Evolutionary conservation across 1,284 basidiomycete species (phyloP), one percentile per base, ranked within the genome.

Genomic region (Microbotryomycetes sp.): DNA sequence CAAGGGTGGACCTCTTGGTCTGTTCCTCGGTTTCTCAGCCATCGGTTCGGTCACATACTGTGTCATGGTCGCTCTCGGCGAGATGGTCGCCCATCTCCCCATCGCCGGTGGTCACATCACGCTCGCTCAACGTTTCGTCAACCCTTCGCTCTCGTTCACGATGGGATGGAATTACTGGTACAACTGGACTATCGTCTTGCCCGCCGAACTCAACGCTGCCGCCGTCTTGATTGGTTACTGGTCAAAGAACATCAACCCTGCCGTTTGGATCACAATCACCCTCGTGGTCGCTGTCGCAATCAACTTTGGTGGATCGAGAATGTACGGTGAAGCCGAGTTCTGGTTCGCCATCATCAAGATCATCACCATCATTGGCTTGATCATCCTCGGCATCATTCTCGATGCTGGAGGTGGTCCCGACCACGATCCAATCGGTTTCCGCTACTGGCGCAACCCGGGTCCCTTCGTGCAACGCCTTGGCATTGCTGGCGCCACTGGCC

Each of bases 111-210:
- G 89, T 5, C 89, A 90, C 74, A 87, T 92, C 74, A 85, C 82
- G 54, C 79, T 91, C 46, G 86, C 89, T 4, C 83, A 83, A 66
- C 84, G 87, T 48, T 89, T 89, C 73, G 85, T 90, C 28, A 84
- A 89, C 71, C 84, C 86, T 5, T 86, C 88, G 2, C 80, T 91
- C 62, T 85, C 85, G 1, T 90, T 90, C 71, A 82, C 88, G 16
- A 87, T 83, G 88, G 87, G 61, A 12, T 90, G 86, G 86, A 85
- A 88, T 71, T 89, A 88, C 73, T 74, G 69, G 60, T 75, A 73
- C 65, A 42, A 42, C 36, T 64, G 60, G 59, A 36, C 58, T 4
- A 60, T 65, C 32, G 57, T 78, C 54, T 73, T 77, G 64, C 76
- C 76, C 19, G 74, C 76, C 36, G 77, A 79, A 54, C 69, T 79